These are phyloP conservation scores for Rhododendron molle DNA, from an alignment of 148 eudicot genomes.

Conservation along the genomic window DNA sequence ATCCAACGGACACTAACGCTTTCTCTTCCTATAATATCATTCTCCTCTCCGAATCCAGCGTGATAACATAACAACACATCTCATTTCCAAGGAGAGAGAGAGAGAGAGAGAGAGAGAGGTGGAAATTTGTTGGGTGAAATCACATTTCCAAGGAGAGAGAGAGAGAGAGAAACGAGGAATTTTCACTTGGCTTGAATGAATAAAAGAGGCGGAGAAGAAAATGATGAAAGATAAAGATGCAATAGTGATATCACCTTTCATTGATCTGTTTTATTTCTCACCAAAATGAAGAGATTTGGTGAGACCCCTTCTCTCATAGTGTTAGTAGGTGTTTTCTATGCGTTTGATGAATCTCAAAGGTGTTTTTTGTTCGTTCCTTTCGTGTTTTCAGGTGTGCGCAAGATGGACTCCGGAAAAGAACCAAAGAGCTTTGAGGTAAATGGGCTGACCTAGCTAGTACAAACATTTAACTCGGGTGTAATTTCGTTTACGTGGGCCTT, in stretches of 20 bases:
- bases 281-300: neutral
- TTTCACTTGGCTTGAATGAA: neutral
- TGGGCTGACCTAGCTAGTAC: neutral
- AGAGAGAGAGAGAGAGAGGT: neutral
- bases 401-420: neutral
- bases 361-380: neutral
- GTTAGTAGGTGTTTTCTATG: neutral
- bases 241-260: neutral
- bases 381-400: neutral
- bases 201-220: neutral
- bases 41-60: neutral
- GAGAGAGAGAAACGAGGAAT: neutral
- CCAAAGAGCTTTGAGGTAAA: neutral
- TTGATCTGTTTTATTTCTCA: neutral
- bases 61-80: neutral
- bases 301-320: neutral
- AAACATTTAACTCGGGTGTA: neutral
- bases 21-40: neutral
- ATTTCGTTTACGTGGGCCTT: neutral
- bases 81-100: neutral
- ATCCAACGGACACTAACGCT: neutral
- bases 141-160: neutral
- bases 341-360: neutral
- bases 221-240: neutral
- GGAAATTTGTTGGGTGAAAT: neutral